Conservation (phyloP, 352 stramenopile genomes). For the Globisporangium solare region DNA sequence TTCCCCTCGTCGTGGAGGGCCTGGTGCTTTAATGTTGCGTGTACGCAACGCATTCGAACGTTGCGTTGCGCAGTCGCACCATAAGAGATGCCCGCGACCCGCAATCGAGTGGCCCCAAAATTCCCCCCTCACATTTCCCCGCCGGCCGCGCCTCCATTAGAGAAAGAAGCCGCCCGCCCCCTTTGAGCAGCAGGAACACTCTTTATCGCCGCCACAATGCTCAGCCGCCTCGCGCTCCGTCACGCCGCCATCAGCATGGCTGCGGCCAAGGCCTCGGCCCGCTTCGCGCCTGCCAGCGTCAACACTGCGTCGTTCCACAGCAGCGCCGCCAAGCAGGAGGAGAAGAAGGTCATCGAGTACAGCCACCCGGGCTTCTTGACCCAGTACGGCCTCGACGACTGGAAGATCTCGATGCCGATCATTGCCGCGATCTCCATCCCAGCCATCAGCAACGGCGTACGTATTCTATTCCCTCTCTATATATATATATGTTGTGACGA, state of each 20-base stretch:
- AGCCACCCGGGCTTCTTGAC: slow-evolving; percentile 52
- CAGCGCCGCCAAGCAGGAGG: slow-evolving; percentile 43
- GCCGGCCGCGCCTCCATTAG: slow-evolving; percentile 5
- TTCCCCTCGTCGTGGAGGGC: background rate
- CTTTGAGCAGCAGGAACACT: slow-evolving; percentile 1
- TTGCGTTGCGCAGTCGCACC: background rate
- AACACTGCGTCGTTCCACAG: slow-evolving; percentile 55
- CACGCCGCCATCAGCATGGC: slow-evolving; percentile 48
- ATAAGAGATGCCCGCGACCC: background rate
- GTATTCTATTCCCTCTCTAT: too few relatives aligned
- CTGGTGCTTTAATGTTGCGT: background rate
- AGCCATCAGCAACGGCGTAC: slow-evolving; percentile 77
- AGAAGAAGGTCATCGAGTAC: slow-evolving; percentile 36
- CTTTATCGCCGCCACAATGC: slow-evolving; percentile 30
- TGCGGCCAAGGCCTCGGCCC: slow-evolving; percentile 26
- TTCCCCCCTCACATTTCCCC: slow-evolving; percentile 4
- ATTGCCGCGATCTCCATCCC: slow-evolving; percentile 68
- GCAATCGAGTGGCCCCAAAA: slow-evolving; percentile 13
- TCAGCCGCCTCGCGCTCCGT: slow-evolving; percentile 71
- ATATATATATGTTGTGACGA: too few relatives aligned
- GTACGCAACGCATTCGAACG: background rate
- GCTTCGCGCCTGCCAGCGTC: slow-evolving; percentile 8
- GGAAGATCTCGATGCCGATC: slow-evolving; percentile 80
- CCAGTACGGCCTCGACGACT: slow-evolving; percentile 72
- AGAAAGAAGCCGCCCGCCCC: slow-evolving; percentile 11